phyloP scores from a whole-genome alignment of 2,329 filamentous ascomycete species.

The Myriosclerotinia duriaeana region DNA sequence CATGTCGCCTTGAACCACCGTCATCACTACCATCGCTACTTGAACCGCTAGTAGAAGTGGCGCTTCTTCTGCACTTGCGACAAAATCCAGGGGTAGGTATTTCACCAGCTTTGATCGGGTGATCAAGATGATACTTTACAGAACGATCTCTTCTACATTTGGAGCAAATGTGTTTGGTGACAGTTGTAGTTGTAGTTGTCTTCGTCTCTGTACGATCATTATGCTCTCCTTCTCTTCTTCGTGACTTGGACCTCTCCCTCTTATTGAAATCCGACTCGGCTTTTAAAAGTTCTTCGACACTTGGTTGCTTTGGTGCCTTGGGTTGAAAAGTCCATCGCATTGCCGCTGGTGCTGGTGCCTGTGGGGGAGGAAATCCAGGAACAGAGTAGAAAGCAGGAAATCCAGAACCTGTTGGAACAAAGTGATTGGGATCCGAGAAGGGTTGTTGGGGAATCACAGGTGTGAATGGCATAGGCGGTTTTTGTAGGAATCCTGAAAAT shows the following conservation, averaged over 20 bases:
- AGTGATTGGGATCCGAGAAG: conserved; percentile 6
- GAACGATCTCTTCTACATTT: conserved; percentile 46
- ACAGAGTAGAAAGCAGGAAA: conserved; percentile 12
- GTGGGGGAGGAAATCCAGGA: not conserved
- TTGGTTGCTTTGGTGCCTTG: conserved; percentile 21
- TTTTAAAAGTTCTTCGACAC: conserved; percentile 28
- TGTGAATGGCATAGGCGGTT: conserved; percentile 8
- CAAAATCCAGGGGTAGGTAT: conserved; percentile 43
- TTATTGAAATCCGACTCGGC: conserved; percentile 30
- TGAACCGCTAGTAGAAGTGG: conserved; percentile 32
- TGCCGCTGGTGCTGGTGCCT: conserved; percentile 2
- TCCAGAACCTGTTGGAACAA: not conserved
- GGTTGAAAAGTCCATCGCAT: not conserved
- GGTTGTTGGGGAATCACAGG: conserved; percentile 10
- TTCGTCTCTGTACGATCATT: conserved; percentile 1
- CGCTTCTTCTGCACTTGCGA: conserved; percentile 42
- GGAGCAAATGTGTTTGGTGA: conserved; percentile 47
- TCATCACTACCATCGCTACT: conserved; percentile 22
- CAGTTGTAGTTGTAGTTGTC: conserved; percentile 28
- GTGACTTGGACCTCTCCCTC: not conserved
- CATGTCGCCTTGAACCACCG: not conserved
- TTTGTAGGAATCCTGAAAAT: not conserved
- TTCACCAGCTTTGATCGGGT: conserved; percentile 40
- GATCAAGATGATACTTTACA: conserved; percentile 43
- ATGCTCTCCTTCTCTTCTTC: not conserved